These are phyloP conservation scores for Lithocarpus polystachyus DNA, from an alignment of 306 rosid species.

Conservation along the genomic window DNA sequence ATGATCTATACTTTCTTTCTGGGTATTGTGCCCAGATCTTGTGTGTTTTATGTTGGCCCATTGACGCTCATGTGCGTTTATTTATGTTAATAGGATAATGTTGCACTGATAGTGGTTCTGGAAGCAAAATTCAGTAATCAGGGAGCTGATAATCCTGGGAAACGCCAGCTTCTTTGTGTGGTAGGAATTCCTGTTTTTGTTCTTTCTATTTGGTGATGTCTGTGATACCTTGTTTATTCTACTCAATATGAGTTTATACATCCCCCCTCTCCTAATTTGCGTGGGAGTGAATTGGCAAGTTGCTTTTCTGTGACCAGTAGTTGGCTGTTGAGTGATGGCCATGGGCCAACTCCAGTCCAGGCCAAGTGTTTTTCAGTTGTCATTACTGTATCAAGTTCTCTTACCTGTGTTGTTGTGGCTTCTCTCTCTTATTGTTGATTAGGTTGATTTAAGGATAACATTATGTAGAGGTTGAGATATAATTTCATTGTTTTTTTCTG, in stretches of 20 bases:
- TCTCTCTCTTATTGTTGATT: neutral
- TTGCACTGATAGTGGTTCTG: constrained; percentile 92
- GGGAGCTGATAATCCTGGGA: constrained; percentile 76
- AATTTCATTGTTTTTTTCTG: neutral
- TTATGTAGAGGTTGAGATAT: neutral
- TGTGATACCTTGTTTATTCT: neutral
- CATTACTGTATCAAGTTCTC: neutral
- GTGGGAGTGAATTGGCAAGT: neutral
- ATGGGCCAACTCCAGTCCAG: neutral
- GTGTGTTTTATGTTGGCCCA: constrained; percentile 1
- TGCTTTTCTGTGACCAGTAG: neutral
- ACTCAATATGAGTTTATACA: neutral
- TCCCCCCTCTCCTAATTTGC: neutral
- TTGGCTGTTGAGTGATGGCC: neutral
- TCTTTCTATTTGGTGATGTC: neutral
- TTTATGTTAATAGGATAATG: constrained; percentile 67
- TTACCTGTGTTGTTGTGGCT: neutral
- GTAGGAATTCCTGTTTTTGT: constrained; percentile 39
- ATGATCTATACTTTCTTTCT: constrained; percentile 6
- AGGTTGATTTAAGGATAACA: neutral
- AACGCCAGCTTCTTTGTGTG: constrained; percentile 97
- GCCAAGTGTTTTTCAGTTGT: neutral
- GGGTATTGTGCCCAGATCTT: neutral
- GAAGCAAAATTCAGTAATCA: constrained; percentile 90
- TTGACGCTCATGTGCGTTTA: constrained; percentile 1